These are phyloP conservation scores for Aspergillus candidus DNA, from an alignment of 2,329 filamentous ascomycete genomes.

Conservation along the genomic window DNA sequence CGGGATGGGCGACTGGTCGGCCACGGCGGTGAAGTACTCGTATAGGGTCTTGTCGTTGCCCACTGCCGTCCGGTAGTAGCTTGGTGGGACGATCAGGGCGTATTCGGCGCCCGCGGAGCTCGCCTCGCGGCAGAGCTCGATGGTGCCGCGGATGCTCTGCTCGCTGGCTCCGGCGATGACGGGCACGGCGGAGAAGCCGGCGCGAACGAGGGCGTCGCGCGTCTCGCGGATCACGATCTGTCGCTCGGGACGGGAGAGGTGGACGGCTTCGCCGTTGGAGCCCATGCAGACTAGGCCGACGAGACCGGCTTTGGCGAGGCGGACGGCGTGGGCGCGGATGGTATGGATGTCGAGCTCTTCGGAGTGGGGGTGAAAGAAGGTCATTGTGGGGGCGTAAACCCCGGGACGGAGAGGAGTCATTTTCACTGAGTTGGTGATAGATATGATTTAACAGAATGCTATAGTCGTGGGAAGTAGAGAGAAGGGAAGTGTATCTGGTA, in stretches of 20 bases:
- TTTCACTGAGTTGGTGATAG: slow-evolving; percentile 10
- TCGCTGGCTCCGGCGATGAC: slow-evolving; percentile 79
- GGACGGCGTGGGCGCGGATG: slow-evolving; percentile 74
- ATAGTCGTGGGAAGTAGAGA: not conserved
- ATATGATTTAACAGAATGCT: not conserved
- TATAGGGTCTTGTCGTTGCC: slow-evolving; percentile 64
- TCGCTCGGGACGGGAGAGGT: slow-evolving; percentile 74
- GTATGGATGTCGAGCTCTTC: slow-evolving; percentile 76
- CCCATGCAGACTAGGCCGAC: slow-evolving; percentile 81
- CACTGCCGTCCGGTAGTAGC: slow-evolving; percentile 73
- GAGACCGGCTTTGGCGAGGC: slow-evolving; percentile 69
- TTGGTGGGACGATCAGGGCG: slow-evolving; percentile 70
- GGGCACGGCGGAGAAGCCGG: slow-evolving; percentile 68
- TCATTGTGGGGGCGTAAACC: slow-evolving; percentile 86
- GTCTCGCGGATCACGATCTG: slow-evolving; percentile 68
- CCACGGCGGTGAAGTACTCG: slow-evolving; percentile 68
- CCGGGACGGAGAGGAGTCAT: slow-evolving; percentile 63
- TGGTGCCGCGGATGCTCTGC: slow-evolving; percentile 73
- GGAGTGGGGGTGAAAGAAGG: slow-evolving; percentile 77
- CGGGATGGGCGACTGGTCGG: slow-evolving; percentile 69
- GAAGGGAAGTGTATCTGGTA: no score
- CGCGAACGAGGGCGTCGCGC: slow-evolving; percentile 72
- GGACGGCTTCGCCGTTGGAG: slow-evolving; percentile 83
- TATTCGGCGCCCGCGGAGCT: slow-evolving; percentile 69
- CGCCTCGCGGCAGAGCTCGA: slow-evolving; percentile 65